Evolutionary conservation across 1,284 basidiomycete species (phyloP).

Genomic region (Ceratobasidium sp.): DNA sequence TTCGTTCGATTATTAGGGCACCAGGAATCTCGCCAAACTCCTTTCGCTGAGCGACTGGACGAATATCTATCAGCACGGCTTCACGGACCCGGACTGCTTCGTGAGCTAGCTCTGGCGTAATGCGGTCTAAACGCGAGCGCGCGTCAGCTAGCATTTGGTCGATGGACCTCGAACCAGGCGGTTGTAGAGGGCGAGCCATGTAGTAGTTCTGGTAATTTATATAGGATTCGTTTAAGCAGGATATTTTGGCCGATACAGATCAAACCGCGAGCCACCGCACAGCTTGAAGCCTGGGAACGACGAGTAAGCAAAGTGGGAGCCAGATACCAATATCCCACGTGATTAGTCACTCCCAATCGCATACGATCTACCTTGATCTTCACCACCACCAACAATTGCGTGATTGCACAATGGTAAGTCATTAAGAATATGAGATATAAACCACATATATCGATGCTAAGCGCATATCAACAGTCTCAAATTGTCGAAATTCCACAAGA

Average conservation of each 20-base stretch:
- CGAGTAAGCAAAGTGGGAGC: not conserved
- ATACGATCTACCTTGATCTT: not conserved
- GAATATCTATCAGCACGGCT: slow-evolving; percentile 76
- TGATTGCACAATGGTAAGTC: slow-evolving; percentile 8
- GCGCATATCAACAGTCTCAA: slow-evolving; percentile 57
- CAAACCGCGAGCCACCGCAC: too few species aligned
- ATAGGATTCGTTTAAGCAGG: not conserved
- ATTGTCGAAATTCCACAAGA: slow-evolving; percentile 83
- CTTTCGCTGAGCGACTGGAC: slow-evolving; percentile 62
- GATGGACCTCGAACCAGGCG: slow-evolving; percentile 65
- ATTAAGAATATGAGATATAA: not conserved
- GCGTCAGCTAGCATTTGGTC: slow-evolving; percentile 61
- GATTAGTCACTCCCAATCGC: not conserved
- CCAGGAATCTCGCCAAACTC: slow-evolving; percentile 64
- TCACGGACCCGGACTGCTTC: slow-evolving; percentile 61
- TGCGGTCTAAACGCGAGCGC: slow-evolving; percentile 65
- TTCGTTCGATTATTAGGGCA: slow-evolving; percentile 69
- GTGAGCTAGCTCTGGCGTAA: slow-evolving; percentile 65
- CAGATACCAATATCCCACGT: slow-evolving; percentile 1
- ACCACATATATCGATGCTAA: not conserved
- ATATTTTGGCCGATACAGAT: not conserved
- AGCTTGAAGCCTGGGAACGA: not conserved
- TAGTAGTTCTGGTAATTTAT: not conserved
- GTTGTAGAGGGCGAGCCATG: slow-evolving; percentile 51
- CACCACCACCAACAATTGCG: not conserved